Evolutionary conservation across 257 asterid genomes (phyloP).

Genomic region (Jacaranda copaia): DNA sequence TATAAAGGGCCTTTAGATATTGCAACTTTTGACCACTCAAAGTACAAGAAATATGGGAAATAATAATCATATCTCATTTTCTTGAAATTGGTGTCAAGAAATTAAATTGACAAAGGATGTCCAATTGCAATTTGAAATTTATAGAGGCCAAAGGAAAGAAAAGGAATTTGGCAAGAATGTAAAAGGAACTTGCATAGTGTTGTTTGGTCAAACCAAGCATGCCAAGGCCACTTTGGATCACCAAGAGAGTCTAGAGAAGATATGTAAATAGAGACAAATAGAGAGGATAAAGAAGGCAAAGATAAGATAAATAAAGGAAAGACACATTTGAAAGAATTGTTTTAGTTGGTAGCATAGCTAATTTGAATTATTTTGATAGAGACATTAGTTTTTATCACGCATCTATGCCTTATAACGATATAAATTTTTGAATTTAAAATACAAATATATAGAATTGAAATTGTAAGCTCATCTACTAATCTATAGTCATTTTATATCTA

Average conservation of each 20-base stretch:
- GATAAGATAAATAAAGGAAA: not conserved
- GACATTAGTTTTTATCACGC: too few species aligned
- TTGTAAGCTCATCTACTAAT: too few species aligned
- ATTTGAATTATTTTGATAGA: too few species aligned
- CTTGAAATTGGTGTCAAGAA: conserved; percentile 48
- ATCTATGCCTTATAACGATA: too few species aligned
- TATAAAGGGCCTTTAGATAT: conserved; percentile 45
- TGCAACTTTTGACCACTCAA: conserved; percentile 62
- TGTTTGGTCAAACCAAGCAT: conserved; percentile 32
- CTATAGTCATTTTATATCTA: too few species aligned
- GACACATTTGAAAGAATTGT: not conserved
- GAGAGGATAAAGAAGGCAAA: not conserved
- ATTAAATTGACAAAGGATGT: conserved; percentile 22
- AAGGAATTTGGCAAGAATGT: not conserved
- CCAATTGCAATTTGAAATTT: conserved; percentile 11
- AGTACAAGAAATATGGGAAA: conserved; percentile 40
- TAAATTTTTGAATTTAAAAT: too few species aligned
- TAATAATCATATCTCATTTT: conserved; percentile 38
- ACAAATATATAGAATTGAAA: too few species aligned
- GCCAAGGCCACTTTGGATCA: not conserved
- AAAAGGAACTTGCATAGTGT: too few species aligned
- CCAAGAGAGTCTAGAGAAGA: too few species aligned
- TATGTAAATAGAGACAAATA: too few species aligned
- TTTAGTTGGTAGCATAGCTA: too few species aligned
- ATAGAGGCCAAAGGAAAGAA: not conserved